These are phyloP conservation scores for Mycena epipterygia DNA, from an alignment of 768 basidiomycete species.

Conservation along the genomic window DNA sequence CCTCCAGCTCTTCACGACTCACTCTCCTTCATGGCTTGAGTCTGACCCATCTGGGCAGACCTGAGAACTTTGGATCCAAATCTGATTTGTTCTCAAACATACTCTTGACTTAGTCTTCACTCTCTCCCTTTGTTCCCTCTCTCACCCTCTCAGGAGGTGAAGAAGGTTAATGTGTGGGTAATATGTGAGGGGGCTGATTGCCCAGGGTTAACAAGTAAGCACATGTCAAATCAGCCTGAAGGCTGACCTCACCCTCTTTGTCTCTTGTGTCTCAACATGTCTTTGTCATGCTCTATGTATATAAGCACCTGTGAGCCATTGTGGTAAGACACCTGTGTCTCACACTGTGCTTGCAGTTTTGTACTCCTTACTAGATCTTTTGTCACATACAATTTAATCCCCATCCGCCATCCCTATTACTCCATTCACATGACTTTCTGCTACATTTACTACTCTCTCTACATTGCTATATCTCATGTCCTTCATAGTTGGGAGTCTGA, in stretches of 20 bases:
- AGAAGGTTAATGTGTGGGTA: not conserved
- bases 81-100: slow-evolving; percentile 4
- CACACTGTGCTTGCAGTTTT: slow-evolving; percentile 15
- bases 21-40: slow-evolving; percentile 10
- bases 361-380: not conserved
- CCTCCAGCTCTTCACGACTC: slow-evolving; percentile 11
- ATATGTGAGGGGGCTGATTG: not conserved
- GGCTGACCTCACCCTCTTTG: not conserved
- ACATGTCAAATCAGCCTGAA: too few species aligned
- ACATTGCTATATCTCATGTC: too few species aligned
- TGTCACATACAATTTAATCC: not conserved
- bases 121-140: not conserved
- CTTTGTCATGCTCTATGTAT: not conserved
- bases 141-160: not conserved
- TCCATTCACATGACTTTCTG: not conserved
- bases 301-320: not conserved
- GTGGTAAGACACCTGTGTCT: not conserved
- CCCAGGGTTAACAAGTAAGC: too few species aligned
- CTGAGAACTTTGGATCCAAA: slow-evolving; percentile 16
- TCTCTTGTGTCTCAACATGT: not conserved
- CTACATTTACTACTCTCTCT: not conserved
- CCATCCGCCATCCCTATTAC: slow-evolving; percentile 14
- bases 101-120: not conserved
- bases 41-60: slow-evolving; percentile 17
- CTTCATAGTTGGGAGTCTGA: slow-evolving; percentile 13